Evolutionary conservation across 2,329 filamentous ascomycete genomes (phyloP), one percentile per base, ranked within the genome.

Genomic region (Microdochium paspali): DNA sequence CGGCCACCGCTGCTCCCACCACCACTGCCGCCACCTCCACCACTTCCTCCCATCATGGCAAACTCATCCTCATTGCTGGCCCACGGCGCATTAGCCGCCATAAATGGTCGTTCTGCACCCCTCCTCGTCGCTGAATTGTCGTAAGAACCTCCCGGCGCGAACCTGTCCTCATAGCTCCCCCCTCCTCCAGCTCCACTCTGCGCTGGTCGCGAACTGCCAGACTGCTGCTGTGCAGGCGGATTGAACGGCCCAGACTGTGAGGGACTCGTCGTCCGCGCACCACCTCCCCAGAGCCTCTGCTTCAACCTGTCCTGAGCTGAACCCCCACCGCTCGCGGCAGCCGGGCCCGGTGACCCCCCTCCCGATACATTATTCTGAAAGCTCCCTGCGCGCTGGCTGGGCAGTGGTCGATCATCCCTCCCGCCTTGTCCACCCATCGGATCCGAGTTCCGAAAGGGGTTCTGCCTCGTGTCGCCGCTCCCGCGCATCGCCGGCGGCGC

Each of bases 261-360:
- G 9, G 80, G 79, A 53, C 80, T 84, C 44, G 71, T 70, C 40
- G 77, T 77, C 54, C 76, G 73, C 21, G 77, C 66, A 4, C 73
- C 76, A 10, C 35, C 35, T n/a, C 80, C 81, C 74, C 89, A 89
- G 43, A 95, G 68, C 51, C 87, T 73, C 58, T 90, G 87, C 61
- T 89, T 87, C 56, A 96, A 70, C 55, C 87, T 75, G 57, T 95
- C 87, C 67, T 94, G 87, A 45, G 89, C 89, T 20, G 82, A 80
- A 28, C 73, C 73, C 2, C 73, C 69, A 32, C 60, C 60, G 45
- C 66, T 56, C 45, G 60, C 63, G 28, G 53, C 57, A 53, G 57
- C 58, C 53, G 57, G 62, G 60, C 53, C 61, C 57, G 67, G 60
- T 21, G 35, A 20, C 10, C 10, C 13, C 10, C n/a, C n/a, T n/a